Base-by-base conservation (phyloP, 1,139 yeast species). In the Candida sp. region DNA sequence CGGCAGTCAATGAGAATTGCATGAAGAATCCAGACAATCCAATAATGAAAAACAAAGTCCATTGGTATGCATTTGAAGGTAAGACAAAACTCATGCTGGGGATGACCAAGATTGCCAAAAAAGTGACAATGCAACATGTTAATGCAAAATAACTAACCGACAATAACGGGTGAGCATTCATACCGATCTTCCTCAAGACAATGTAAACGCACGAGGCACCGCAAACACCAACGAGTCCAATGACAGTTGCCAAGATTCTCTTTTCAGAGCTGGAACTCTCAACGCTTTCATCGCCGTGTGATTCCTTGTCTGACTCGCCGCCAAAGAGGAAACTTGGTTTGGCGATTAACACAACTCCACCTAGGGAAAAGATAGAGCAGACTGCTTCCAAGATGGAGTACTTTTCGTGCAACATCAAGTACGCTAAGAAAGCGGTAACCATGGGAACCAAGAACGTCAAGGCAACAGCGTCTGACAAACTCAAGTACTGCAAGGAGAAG, bases 1-100 rank as follows among this genome's bases (percentile, higher is more conserved):
- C 98, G 3, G 91, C 85, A 0, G 98, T 90, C 50, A 90, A 69
- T 31, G 87, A 73, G 59, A 85, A 85, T 66, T 92, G 97, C 85
- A 88, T 88, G 50, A 86, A 69, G 66, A 92, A 92, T 0, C 98
- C 98, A 43, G 89, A 79, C 9, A 87, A 57, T 2, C 97, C 97
- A 56, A 90, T 78, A 31, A 80, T 66, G 1, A 72, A 51, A 56
- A 92, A 80, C 32, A 88, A 69, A 5, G 71, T 58, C 96, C 96
- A 88, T 63, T 90, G 94, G 57, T 73, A 72, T 2, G 60, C 41
- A 27, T 81, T 79, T 27, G 75, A 77, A 0, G 97, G 97, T 1
- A 84, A 57, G 46, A 76, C 83, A 65, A 90, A 86, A 2, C 78
- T 63, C 51, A 87, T 67, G 0, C 84, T 78, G 0, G 96, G 96